A percentile compares a stretch with the other conserved stretches of the same genome.
These are phyloP conservation scores for Lycium barbarum DNA, from an alignment of 257 asterid genomes.

Conservation along the genomic window DNA sequence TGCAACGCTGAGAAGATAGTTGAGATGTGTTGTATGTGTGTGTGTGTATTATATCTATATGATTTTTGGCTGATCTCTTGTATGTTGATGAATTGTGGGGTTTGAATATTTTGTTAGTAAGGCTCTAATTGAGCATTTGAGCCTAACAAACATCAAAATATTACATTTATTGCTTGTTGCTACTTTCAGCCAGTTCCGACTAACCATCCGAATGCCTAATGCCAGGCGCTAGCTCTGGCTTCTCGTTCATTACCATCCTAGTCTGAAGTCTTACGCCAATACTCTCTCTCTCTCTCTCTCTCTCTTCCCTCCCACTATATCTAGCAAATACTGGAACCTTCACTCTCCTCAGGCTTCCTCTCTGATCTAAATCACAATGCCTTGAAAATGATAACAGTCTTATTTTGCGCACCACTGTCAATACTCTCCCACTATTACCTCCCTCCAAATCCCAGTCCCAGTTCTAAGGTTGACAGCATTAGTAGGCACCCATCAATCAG, in stretches of 20 bases:
- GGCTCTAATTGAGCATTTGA: background rate
- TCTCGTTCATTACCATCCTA: background rate
- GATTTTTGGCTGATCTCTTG: background rate
- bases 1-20: background rate
- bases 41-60: background rate
- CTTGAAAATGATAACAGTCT: background rate
- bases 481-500: background rate
- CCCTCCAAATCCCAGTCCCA: background rate
- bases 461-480: background rate
- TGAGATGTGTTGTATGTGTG: background rate
- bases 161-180: background rate
- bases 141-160: background rate
- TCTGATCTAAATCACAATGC: background rate
- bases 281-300: background rate
- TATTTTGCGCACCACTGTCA: background rate
- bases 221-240: background rate
- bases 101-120: background rate
- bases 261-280: background rate
- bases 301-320: background rate
- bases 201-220: background rate
- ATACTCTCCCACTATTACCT: background rate
- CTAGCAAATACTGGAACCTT: background rate
- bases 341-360: background rate
- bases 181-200: background rate
- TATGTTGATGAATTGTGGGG: background rate